A percentile compares a stretch with the other conserved stretches of the same genome.
phyloP scores from a whole-genome alignment of 2,329 filamentous ascomycete genomes.

The Neofusicoccum parvum region DNA sequence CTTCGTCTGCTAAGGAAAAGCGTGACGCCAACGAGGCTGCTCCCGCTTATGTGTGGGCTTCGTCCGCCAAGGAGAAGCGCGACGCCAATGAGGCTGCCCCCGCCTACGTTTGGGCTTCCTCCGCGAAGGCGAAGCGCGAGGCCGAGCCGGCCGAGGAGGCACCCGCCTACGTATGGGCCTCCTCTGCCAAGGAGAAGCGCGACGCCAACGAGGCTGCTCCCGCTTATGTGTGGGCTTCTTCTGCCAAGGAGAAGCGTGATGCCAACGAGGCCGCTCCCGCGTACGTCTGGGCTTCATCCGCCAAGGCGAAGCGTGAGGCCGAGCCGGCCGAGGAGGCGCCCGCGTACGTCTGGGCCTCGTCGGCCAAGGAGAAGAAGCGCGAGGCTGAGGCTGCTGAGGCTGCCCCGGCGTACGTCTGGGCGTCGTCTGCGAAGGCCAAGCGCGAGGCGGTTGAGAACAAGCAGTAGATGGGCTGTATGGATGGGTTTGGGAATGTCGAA shows the following conservation, averaged over 20 bases:
- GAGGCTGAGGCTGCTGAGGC: neutral
- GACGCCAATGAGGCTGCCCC: neutral
- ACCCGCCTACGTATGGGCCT: neutral
- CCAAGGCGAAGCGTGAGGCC: neutral
- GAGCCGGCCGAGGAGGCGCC: neutral
- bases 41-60: too few relatives aligned
- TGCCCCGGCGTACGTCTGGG: neutral
- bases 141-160: neutral
- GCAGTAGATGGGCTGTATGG: too few relatives aligned
- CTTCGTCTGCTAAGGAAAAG: neutral
- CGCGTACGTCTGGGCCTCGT: neutral
- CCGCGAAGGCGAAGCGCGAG: neutral
- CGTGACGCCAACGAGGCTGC: too few relatives aligned
- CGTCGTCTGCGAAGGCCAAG: neutral
- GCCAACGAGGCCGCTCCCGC: too few relatives aligned
- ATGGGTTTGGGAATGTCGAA: too few relatives aligned
- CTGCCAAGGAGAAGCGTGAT: neutral
- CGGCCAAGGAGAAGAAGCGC: neutral
- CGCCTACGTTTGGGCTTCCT: neutral
- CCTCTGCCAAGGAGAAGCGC: neutral
- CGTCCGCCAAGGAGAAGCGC: neutral
- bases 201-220: neutral
- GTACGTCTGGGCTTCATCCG: too few relatives aligned
- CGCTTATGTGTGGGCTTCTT: neutral
- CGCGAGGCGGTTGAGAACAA: neutral